Evolutionary conservation across 805 yeast species (phyloP).

Genomic region (Nakazawaea wickerhamii): DNA sequence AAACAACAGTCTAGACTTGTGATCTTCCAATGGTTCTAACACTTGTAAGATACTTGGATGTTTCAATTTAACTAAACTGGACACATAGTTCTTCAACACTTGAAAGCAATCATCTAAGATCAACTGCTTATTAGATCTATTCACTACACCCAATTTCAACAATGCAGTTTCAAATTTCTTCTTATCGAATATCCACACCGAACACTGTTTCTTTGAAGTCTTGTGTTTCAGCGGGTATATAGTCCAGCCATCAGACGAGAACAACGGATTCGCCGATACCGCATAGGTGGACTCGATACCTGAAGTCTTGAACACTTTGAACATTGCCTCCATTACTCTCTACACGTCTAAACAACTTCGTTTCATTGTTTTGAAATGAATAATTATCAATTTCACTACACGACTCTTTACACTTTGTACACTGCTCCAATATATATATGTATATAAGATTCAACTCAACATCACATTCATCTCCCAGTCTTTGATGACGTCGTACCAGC

Average conservation of each 20-base stretch:
- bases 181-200: slow-evolving; percentile 86
- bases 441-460: slow-evolving; percentile 37
- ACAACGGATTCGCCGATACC: slow-evolving; percentile 65
- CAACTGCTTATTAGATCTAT: slow-evolving; percentile 42
- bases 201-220: slow-evolving; percentile 53
- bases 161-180: slow-evolving; percentile 59
- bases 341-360: not conserved
- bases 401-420: not conserved
- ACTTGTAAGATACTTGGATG: slow-evolving; percentile 86
- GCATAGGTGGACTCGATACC: slow-evolving; percentile 67
- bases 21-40: slow-evolving; percentile 86
- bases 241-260: slow-evolving; percentile 77
- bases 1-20: slow-evolving; percentile 68
- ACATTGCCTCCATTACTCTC: slow-evolving; percentile 30
- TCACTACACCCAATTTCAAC: slow-evolving; percentile 42
- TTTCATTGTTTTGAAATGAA: not conserved
- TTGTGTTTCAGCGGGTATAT: slow-evolving; percentile 80
- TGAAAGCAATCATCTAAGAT: slow-evolving; percentile 59
- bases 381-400: not conserved
- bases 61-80: slow-evolving; percentile 70
- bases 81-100: slow-evolving; percentile 60
- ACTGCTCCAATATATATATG: not conserved
- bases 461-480: slow-evolving; percentile 86
- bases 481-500: slow-evolving; percentile 73
- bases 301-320: slow-evolving; percentile 44